phyloP scores from a whole-genome alignment of 768 basidiomycete genomes.

The Russula sp. region DNA sequence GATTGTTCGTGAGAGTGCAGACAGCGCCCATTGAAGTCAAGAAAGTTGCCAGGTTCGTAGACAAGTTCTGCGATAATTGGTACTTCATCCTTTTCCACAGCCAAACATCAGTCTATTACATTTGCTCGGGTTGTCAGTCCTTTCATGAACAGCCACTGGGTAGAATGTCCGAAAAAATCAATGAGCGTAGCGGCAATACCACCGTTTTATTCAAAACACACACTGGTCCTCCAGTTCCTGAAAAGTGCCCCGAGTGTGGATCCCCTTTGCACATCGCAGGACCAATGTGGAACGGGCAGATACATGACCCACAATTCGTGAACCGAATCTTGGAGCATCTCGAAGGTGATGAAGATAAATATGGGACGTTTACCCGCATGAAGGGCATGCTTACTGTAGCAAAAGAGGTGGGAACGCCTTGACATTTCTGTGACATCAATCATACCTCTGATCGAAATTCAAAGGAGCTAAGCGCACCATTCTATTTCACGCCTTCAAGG shows the following conservation, averaged over 20 bases:
- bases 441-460: background rate
- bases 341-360: slow-evolving; percentile 50
- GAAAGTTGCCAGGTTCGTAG: slow-evolving; percentile 60
- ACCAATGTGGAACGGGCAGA: slow-evolving; percentile 91
- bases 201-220: slow-evolving; percentile 68
- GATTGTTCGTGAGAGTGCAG: slow-evolving; percentile 77
- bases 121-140: slow-evolving; percentile 79
- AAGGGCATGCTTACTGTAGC: slow-evolving; percentile 93
- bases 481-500: slow-evolving; percentile 83
- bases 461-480: slow-evolving; percentile 69
- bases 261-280: slow-evolving; percentile 79
- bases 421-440: background rate
- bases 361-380: slow-evolving; percentile 79
- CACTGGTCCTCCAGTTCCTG: slow-evolving; percentile 55
- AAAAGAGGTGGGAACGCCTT: slow-evolving; percentile 55
- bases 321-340: slow-evolving; percentile 69
- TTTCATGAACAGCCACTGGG: slow-evolving; percentile 85
- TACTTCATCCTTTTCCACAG: slow-evolving; percentile 34
- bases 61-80: background rate
- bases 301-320: slow-evolving; percentile 75
- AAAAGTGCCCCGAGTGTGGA: slow-evolving; percentile 78
- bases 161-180: slow-evolving; percentile 52
- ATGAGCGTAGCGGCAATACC: slow-evolving; percentile 45
- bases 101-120: slow-evolving; percentile 77
- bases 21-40: slow-evolving; percentile 80